Evolutionary conservation across 2,329 filamentous ascomycete species (phyloP), one percentile per base, ranked within the genome.

Genomic region (Ophiostoma fasciatum): DNA sequence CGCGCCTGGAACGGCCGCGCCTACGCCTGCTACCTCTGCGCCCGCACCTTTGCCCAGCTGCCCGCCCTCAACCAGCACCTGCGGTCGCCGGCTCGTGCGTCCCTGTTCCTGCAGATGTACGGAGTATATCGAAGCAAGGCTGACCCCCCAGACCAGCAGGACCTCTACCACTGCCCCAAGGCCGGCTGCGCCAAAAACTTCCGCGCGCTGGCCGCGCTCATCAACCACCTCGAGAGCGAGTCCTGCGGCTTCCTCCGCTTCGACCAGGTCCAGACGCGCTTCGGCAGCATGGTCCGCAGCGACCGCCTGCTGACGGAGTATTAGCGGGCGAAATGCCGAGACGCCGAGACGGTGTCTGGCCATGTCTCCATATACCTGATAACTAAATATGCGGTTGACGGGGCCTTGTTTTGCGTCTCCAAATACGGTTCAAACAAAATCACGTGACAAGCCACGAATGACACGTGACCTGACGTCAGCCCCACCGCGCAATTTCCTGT

Each of bases 11-110:
- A 74, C 35, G 60, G 61, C 0, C 1, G 19, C 2, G 43, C 12
- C 1, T 74, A 56, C 48, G 59, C 66, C 44, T 76, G 71, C 52
- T 67, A 66, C 40, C 41, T 77, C 4, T 78, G 74, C 46, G 50
- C 62, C 17, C 50, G 52, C 9, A 20, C 46, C 0, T 78, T 72
- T 42, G 35, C 19, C 1, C 38, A 33, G 0, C 36, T 57, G 0
- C 11, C 28, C 0, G 45, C 46, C 0, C 56, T 78, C 3, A 66
- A 68, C 32, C 54, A 61, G 36, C 72, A 79, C 44, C 48, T 78
- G 2, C 61, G 59, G 27, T 77, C 71, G 1, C 55, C 64, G 0
- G 51, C 46, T 1, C 71, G 73, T 55, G 56, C 61, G 53, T 58
- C 13, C n/a, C 21, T 23, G 7, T 26, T 26, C 13, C 12, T 11